A percentile compares a stretch with the other conserved stretches of the same genome.
phyloP scores from a whole-genome alignment of 208 protist species.

The Naegleria gruberi region DNA sequence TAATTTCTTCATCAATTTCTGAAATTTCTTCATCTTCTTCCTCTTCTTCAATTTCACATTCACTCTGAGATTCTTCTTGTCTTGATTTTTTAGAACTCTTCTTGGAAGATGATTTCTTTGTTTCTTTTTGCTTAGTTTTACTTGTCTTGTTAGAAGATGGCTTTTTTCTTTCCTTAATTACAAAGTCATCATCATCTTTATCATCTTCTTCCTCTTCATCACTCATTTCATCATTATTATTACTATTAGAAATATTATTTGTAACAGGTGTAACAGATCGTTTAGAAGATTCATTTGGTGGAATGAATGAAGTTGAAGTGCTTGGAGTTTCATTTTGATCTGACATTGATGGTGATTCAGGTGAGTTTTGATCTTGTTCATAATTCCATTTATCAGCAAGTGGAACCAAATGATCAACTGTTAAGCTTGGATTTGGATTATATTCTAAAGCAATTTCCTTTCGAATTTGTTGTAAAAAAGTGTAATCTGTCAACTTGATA shows the following conservation, averaged over 20 bases:
- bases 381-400: neutral
- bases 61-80: neutral
- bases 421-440: neutral
- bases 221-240: neutral
- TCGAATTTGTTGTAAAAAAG: neutral
- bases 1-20: neutral
- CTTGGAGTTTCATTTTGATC: neutral
- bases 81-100: neutral
- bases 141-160: neutral
- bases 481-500: neutral
- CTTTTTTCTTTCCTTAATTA: neutral
- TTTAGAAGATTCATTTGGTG: neutral
- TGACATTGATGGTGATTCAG: neutral
- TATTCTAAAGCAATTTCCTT: neutral
- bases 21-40: neutral
- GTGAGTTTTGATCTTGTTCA: neutral
- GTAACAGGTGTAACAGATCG: neutral
- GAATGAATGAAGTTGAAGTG: neutral
- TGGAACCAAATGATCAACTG: neutral
- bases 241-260: neutral
- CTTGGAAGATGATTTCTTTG: neutral
- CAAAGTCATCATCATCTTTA: constrained; percentile 14
- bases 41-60: neutral
- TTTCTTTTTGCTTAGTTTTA: neutral
- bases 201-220: neutral